Conservation (phyloP, 352 stramenopile genomes). For the Phytophthora syringae region DNA sequence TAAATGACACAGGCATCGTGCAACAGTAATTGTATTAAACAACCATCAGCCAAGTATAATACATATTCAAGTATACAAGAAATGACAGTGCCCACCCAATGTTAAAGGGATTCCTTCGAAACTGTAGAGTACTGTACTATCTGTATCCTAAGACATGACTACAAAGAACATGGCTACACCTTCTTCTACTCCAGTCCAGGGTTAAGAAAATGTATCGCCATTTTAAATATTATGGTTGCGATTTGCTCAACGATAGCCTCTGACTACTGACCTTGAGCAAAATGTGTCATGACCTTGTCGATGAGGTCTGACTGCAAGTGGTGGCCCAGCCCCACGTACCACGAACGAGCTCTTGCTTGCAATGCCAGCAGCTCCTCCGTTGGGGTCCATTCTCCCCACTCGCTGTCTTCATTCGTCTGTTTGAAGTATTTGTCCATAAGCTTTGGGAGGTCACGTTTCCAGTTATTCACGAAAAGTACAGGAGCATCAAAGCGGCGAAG, state of each 20-base stretch:
- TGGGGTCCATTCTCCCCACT: slow-evolving; percentile 34
- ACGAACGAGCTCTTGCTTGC: slow-evolving; percentile 39
- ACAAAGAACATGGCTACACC: too few relatives aligned
- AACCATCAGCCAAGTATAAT: too few relatives aligned
- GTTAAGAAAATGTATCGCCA: too few relatives aligned
- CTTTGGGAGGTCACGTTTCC: slow-evolving; percentile 54
- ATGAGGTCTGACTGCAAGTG: slow-evolving; percentile 57
- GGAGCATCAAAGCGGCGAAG: slow-evolving; percentile 56
- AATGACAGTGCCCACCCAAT: too few relatives aligned
- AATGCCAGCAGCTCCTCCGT: slow-evolving; percentile 43
- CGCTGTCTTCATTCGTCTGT: slow-evolving; percentile 6
- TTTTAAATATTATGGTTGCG: slow-evolving; percentile 6
- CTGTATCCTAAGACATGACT: slow-evolving; percentile 22
- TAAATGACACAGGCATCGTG: too few relatives aligned
- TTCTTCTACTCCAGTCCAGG: too few relatives aligned
- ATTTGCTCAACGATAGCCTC: neutral
- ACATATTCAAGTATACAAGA: too few relatives aligned
- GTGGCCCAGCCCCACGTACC: slow-evolving; percentile 46
- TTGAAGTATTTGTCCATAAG: slow-evolving; percentile 47
- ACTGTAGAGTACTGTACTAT: neutral
- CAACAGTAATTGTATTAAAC: too few relatives aligned
- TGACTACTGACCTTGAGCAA: slow-evolving; percentile 21
- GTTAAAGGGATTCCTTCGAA: too few relatives aligned
- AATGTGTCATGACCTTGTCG: slow-evolving; percentile 45
- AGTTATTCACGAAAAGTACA: slow-evolving; percentile 66